Conservation (phyloP, 1,139 yeast genomes). For the Blastobotrys malaysiensis region DNA sequence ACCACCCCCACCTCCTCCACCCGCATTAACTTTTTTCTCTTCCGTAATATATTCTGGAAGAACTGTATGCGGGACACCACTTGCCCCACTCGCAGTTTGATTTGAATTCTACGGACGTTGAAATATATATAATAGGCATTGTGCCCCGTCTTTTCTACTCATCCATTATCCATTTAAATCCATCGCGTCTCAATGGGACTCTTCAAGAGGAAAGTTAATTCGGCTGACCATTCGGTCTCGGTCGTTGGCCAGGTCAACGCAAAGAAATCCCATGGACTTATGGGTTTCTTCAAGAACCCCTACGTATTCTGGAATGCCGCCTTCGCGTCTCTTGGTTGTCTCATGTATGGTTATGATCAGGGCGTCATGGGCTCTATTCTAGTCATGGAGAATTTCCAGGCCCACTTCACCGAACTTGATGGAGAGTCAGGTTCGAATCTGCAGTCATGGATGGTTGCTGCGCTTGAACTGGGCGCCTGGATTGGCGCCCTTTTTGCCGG, state of each 20-base stretch:
- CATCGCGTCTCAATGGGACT: background rate
- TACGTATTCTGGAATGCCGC: constrained; percentile 37
- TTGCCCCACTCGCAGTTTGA: no score
- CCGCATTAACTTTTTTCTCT: no score
- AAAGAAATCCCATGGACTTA: constrained; percentile 16
- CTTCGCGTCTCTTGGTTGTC: constrained; percentile 32
- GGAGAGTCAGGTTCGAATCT: constrained; percentile 54
- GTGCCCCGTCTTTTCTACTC: background rate
- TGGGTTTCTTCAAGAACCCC: constrained; percentile 27
- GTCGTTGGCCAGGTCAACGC: constrained; percentile 23
- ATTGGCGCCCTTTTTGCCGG: constrained; percentile 28
- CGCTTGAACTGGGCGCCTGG: constrained; percentile 31
- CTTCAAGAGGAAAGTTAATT: constrained; percentile 11
- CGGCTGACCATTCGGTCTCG: constrained; percentile 20
- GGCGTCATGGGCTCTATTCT: constrained; percentile 54
- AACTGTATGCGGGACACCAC: no score
- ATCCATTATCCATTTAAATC: background rate
- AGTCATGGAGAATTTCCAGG: constrained; percentile 49
- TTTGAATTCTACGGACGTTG: no score
- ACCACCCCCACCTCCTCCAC: no score
- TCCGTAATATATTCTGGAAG: no score
- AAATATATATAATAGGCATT: no score
- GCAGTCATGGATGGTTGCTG: constrained; percentile 33
- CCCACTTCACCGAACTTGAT: constrained; percentile 41
- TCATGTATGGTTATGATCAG: constrained; percentile 37